These are phyloP conservation scores for Sporisorium exsertum DNA, from an alignment of 1,284 basidiomycete species.

Conservation along the genomic window DNA sequence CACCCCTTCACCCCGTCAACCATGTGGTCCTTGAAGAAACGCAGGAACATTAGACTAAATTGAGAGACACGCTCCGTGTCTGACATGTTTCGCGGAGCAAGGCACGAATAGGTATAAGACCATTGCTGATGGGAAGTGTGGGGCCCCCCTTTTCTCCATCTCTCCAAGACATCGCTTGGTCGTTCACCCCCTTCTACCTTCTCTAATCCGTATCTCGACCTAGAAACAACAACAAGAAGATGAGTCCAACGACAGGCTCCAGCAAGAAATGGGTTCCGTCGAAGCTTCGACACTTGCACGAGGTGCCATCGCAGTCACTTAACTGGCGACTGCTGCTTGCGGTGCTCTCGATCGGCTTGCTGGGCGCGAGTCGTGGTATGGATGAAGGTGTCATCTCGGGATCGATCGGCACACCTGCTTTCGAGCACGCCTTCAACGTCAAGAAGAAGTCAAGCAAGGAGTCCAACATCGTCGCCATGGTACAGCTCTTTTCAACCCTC, in stretches of 20 bases:
- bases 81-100: background rate
- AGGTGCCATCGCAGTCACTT: conserved; percentile 29
- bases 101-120: conserved; percentile 13
- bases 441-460: conserved; percentile 30
- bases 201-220: no score
- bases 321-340: conserved; percentile 39
- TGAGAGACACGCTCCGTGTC: background rate
- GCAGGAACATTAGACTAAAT: conserved; percentile 10
- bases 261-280: conserved; percentile 25
- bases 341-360: conserved; percentile 29
- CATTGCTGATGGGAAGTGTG: conserved; percentile 18
- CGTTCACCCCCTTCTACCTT: background rate
- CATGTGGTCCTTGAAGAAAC: background rate
- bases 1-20: background rate
- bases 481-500: conserved; percentile 32
- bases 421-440: conserved; percentile 33
- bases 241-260: conserved; percentile 3
- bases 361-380: conserved; percentile 35
- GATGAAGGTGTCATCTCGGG: conserved; percentile 39
- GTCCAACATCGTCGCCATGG: conserved; percentile 43
- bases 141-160: conserved; percentile 20
- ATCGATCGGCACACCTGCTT: conserved; percentile 14
- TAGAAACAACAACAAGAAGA: background rate
- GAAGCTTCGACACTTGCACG: conserved; percentile 30
- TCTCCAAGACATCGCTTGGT: conserved; percentile 1